Percentiles rank a stretch among this genome's conserved stretches.
Conservation (phyloP, 148 eudicot species). For the Cornus suecica region DNA sequence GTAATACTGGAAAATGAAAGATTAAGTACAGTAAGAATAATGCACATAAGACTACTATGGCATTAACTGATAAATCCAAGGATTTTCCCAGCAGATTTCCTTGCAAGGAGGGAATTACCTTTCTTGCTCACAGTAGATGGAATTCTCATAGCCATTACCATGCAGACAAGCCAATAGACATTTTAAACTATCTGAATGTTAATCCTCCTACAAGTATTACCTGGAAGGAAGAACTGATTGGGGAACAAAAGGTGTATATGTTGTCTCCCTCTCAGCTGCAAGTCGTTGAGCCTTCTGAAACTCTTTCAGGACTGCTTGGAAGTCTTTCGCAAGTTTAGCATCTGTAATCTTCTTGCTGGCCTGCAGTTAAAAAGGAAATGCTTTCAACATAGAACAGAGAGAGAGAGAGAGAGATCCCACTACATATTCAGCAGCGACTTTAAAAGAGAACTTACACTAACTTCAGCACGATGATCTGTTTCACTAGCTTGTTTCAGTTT, state of each 20-base stretch:
- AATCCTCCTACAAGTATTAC: slow-evolving; percentile 21
- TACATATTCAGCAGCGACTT: slow-evolving; percentile 1
- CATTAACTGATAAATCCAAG: background rate
- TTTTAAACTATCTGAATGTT: background rate
- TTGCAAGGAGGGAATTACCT: background rate
- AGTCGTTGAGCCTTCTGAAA: slow-evolving; percentile 86
- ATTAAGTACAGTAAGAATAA: background rate
- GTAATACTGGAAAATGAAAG: background rate
- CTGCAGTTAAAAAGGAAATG: slow-evolving; percentile 27
- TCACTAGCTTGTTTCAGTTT: slow-evolving; percentile 93
- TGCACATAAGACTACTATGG: background rate
- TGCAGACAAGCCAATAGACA: background rate
- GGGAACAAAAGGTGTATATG: slow-evolving; percentile 70
- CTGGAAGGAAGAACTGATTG: slow-evolving; percentile 67
- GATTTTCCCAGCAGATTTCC: background rate
- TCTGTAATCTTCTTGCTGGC: slow-evolving; percentile 76
- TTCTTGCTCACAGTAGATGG: background rate
- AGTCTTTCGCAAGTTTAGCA: slow-evolving; percentile 90
- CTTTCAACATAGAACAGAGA: background rate
- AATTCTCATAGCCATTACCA: background rate
- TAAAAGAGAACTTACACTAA: slow-evolving; percentile 52
- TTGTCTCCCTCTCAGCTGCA: slow-evolving; percentile 87
- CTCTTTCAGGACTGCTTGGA: slow-evolving; percentile 73
- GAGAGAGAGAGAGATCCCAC: background rate
- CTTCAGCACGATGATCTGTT: slow-evolving; percentile 57